These are phyloP conservation scores for Skeletonema grethae DNA, from an alignment of 108 stramenopile species.

Conservation along the genomic window DNA sequence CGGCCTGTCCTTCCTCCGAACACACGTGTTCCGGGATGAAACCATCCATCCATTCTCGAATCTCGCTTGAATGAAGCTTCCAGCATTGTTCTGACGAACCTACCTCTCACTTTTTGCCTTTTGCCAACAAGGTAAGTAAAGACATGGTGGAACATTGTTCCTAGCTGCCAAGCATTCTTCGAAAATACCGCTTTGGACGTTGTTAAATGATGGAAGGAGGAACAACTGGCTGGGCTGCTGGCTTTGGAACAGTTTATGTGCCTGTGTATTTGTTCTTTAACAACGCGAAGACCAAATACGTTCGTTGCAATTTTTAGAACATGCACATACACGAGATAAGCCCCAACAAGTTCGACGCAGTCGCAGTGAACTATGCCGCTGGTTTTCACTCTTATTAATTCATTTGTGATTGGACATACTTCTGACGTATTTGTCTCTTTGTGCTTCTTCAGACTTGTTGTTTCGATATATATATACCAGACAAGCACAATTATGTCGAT, in stretches of 20 bases:
- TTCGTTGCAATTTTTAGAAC: background rate
- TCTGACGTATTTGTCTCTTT: background rate
- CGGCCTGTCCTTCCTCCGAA: background rate
- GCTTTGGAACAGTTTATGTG: background rate
- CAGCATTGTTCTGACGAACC: conserved; percentile 2
- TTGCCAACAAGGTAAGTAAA: conserved; percentile 3
- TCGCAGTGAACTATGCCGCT: background rate
- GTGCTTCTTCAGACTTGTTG: background rate
- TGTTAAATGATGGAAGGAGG: background rate
- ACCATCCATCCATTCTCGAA: background rate
- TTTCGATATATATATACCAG: background rate
- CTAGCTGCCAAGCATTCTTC: background rate
- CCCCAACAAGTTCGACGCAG: background rate
- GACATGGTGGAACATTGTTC: background rate
- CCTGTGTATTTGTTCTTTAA: background rate
- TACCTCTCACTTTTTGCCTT: conserved; percentile 6
- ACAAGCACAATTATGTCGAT: conserved; percentile 29
- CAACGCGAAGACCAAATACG: background rate
- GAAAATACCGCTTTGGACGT: too few species aligned
- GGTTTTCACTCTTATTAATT: background rate
- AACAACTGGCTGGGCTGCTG: background rate
- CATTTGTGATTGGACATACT: background rate
- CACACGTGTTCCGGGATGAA: background rate
- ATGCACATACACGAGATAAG: background rate
- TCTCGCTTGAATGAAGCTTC: background rate